Base-by-base conservation (phyloP, 1,139 yeast species). In the Meyerozyma smithsonii region DNA sequence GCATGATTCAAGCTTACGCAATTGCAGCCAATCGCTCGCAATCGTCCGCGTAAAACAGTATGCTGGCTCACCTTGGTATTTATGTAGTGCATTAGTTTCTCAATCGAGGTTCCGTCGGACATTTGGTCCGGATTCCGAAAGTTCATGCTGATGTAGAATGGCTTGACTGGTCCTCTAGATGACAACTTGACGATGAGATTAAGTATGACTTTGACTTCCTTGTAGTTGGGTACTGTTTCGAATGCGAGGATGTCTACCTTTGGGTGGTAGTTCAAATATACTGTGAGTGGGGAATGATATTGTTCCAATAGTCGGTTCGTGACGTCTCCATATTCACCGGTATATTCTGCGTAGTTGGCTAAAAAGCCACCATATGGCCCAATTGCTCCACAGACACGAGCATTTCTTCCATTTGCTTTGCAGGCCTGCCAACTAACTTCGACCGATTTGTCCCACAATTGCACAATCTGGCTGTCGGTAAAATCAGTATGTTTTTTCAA, bases 311-410 rank as follows among this genome's bases (percentile, higher is more conserved):
- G 59, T 2, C 52, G 55, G 19, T 51, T 50, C 1, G 59, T 43
- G 1, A 59, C 55, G 6, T 54, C 61, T 12, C 58, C 62, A 50
- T 84, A 84, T 26, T 72, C 64, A 0, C 90, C 90, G 2, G 81
- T 78, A 51, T 80, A 84, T 50, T 84, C 92, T 1, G 81, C 68
- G 1, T 89, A 89, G 46, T 79, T 71, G 19, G 81, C 78, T 32
- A 81, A 55, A 46, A 58, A 77, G 0, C 87, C 82, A 1, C 89
- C 90, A 52, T 77, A 84, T 0, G 92, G 88, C 0, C 90, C 92
- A n/a, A 82, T 55, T 8, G 84, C 76, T 0, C 82, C 89, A 8
- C 75, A 75, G 5, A 81, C 67, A 30, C 45, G 49, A 3, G 54
- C 52, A 14, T 42, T 34, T 10, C 38, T 15, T 4, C 38, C 28